Evolutionary conservation across 495 filamentous ascomycete species (phyloP), one percentile per base, ranked within the genome.

Genomic region (Daldinia bambusicola): DNA sequence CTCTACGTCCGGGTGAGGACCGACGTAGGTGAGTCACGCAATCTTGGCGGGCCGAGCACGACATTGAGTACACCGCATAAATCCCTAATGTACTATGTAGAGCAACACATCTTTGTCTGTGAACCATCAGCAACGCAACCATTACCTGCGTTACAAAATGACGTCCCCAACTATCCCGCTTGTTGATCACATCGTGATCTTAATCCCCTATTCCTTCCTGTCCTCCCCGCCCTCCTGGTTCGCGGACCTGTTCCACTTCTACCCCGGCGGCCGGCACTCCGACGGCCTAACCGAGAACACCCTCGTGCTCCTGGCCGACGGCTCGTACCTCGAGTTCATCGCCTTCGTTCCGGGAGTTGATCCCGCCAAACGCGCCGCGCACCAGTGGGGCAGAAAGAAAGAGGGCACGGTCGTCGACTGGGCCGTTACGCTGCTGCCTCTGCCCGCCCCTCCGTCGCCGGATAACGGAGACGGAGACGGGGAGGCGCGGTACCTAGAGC

Each of bases 241-340:
- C 14, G 82, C 80, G 8, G 63, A 77, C 32, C 76, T 81, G 71
- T 88, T 90, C 77, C 85, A 82, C 66, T 69, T 90, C 57, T 82
- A 82, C 41, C 79, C 84, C 26, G 87, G 87, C 56, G 87, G 86
- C 55, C 76, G 71, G 16, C 83, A 87, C 76, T 78, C 80, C n/a
- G 83, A 84, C 78, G 82, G 77, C 62, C 76, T 76, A 43, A 88
- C 82, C 8, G 85, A 88, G 68, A 89, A 88, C 75, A 84, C 82
- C 32, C 84, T 89, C 38, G 82, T 87, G 59, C 66, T 86, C 34
- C 85, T 89, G 71, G 34, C 73, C 34, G 87, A 89, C 72, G 87
- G 87, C 55, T 80, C 79, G 32, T 89, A 89, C 78, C 72, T 89
- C 62, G 87, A 89, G 74, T 79, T 89, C 9, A 86, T 89, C 70